phyloP scores from a whole-genome alignment of 371 early-diverging fungal genomes.

The Lichtheimia ramosa region DNA sequence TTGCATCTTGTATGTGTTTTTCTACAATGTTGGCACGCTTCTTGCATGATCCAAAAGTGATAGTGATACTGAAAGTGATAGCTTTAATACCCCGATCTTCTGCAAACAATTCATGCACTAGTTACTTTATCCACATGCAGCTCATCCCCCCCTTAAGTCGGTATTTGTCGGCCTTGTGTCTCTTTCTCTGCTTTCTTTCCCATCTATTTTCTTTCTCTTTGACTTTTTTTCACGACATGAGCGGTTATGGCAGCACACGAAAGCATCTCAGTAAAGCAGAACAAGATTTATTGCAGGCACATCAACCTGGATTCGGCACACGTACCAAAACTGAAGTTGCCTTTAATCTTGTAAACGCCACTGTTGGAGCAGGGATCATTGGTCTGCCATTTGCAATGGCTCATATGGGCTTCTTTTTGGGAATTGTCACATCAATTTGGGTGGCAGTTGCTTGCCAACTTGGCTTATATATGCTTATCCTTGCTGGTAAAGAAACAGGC shows the following conservation, averaged over 20 bases:
- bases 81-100: no score
- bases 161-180: no score
- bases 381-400: slow-evolving; percentile 50
- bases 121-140: no score
- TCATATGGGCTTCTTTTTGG: slow-evolving; percentile 54
- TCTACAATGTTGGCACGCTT: no score
- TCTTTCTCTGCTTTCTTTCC: slow-evolving; percentile 11
- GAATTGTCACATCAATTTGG: slow-evolving; percentile 45
- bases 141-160: no score
- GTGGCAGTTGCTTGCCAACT: slow-evolving; percentile 52
- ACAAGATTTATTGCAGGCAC: slow-evolving; percentile 41
- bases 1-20: no score
- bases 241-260: slow-evolving; percentile 32
- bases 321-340: slow-evolving; percentile 40
- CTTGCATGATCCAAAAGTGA: no score
- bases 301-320: slow-evolving; percentile 49
- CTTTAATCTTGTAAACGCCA: slow-evolving; percentile 61
- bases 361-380: slow-evolving; percentile 58
- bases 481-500: slow-evolving; percentile 50
- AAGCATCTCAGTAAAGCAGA: slow-evolving; percentile 30
- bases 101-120: no score
- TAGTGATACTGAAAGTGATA: no score
- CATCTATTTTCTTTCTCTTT: slow-evolving; percentile 9
- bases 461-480: slow-evolving; percentile 53
- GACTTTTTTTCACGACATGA: slow-evolving; percentile 8